These are phyloP conservation scores for Brassica rapa DNA, from an alignment of 345 rosid species.

Conservation along the genomic window DNA sequence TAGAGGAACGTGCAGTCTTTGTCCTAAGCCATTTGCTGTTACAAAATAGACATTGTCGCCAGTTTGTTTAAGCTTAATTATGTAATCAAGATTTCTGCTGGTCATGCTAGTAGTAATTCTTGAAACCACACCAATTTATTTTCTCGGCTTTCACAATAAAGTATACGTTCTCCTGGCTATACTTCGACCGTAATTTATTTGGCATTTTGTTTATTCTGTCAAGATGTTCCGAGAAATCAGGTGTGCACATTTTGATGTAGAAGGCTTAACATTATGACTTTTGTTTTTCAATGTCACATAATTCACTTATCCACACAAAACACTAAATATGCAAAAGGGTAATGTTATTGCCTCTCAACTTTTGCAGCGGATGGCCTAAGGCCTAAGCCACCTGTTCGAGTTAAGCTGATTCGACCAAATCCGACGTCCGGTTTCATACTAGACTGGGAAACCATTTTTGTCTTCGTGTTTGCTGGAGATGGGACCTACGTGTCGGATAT, in stretches of 20 bases:
- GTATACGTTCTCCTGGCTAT: background rate
- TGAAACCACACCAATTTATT: too few species aligned
- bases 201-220: background rate
- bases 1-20: conserved; percentile 20
- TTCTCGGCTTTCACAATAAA: background rate
- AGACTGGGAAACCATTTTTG: background rate
- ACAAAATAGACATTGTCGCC: conserved; percentile 4
- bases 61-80: background rate
- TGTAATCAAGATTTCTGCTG: background rate
- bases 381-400: background rate
- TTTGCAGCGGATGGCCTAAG: background rate
- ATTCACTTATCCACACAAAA: background rate
- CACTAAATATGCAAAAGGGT: background rate
- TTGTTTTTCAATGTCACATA: background rate
- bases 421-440: background rate
- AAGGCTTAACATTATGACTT: background rate
- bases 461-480: background rate
- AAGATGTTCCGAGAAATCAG: background rate
- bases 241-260: background rate
- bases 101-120: too few species aligned
- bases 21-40: conserved; percentile 14
- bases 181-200: background rate
- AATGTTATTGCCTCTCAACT: background rate
- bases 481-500: conserved; percentile 16
- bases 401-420: conserved; percentile 13